These are phyloP conservation scores for Rhizopus microsporus DNA, from an alignment of 371 early-diverging fungal species.

Conservation along the genomic window DNA sequence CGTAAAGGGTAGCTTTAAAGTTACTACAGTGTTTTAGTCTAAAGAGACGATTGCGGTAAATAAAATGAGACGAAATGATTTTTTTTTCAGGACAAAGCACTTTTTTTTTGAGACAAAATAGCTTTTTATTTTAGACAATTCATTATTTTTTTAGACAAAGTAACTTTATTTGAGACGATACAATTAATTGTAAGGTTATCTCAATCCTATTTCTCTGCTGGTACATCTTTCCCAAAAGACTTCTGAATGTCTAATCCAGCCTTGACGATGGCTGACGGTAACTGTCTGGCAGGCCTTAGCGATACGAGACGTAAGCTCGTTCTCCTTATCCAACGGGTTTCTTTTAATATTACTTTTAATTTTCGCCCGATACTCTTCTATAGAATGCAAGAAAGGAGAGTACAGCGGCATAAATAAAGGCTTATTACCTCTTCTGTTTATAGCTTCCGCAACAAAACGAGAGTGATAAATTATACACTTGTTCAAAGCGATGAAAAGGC, in stretches of 20 bases:
- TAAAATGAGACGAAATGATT: too few relatives aligned
- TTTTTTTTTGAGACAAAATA: too few relatives aligned
- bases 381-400: slow-evolving; percentile 17
- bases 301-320: slow-evolving; percentile 14
- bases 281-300: slow-evolving; percentile 9
- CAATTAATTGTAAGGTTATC: too few relatives aligned
- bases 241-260: slow-evolving; percentile 14
- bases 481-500: neutral
- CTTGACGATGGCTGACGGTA: slow-evolving; percentile 10
- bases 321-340: slow-evolving; percentile 9
- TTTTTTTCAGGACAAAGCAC: too few relatives aligned
- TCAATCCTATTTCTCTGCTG: slow-evolving; percentile 10
- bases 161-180: too few relatives aligned
- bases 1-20: too few relatives aligned
- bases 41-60: too few relatives aligned
- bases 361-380: slow-evolving; percentile 20
- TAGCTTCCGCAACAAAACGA: slow-evolving; percentile 7
- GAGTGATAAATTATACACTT: slow-evolving; percentile 1
- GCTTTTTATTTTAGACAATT: too few relatives aligned
- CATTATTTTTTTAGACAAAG: too few relatives aligned
- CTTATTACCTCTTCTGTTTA: slow-evolving; percentile 8
- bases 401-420: too few relatives aligned
- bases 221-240: slow-evolving; percentile 13
- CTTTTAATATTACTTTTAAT: slow-evolving; percentile 10
- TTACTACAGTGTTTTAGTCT: too few relatives aligned